Percentiles rank a stretch among this genome's conserved stretches.
phyloP scores from a whole-genome alignment of 306 rosid species.

The Casuarina cunninghamiana region DNA sequence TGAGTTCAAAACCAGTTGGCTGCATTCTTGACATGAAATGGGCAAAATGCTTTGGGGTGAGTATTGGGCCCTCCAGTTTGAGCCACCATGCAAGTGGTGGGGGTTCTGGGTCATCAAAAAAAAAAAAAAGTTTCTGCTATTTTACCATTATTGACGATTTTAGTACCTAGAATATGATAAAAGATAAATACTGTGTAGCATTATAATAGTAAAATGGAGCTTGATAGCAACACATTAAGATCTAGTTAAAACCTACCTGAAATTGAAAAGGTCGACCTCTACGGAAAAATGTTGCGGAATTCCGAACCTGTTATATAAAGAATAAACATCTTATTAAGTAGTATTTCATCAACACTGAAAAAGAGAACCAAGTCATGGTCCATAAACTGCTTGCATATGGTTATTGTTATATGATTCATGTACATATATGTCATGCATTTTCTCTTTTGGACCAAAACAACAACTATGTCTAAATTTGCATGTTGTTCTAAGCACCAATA shows the following conservation, averaged over 20 bases:
- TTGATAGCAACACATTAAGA: neutral
- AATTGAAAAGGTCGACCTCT: neutral
- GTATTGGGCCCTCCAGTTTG: too few species aligned
- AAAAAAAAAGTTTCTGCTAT: neutral
- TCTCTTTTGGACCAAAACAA: neutral
- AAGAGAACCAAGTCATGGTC: neutral
- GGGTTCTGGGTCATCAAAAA: too few species aligned
- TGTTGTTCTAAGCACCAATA: neutral
- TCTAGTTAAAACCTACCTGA: constrained; percentile 21
- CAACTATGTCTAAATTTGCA: neutral
- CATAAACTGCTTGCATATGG: neutral
- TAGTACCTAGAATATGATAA: neutral
- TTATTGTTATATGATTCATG: neutral
- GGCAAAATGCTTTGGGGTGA: too few species aligned
- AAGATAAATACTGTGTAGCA: neutral
- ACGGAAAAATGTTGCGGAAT: neutral
- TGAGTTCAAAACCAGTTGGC: too few species aligned
- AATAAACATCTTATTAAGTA: neutral
- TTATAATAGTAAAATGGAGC: neutral
- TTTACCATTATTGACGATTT: neutral
- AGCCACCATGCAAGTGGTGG: too few species aligned
- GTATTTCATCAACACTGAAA: neutral
- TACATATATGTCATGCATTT: neutral
- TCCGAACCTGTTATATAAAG: constrained; percentile 6
- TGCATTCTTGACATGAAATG: too few species aligned